phyloP scores from a whole-genome alignment of 139 green algal species.

The Chlorella sp. region DNA sequence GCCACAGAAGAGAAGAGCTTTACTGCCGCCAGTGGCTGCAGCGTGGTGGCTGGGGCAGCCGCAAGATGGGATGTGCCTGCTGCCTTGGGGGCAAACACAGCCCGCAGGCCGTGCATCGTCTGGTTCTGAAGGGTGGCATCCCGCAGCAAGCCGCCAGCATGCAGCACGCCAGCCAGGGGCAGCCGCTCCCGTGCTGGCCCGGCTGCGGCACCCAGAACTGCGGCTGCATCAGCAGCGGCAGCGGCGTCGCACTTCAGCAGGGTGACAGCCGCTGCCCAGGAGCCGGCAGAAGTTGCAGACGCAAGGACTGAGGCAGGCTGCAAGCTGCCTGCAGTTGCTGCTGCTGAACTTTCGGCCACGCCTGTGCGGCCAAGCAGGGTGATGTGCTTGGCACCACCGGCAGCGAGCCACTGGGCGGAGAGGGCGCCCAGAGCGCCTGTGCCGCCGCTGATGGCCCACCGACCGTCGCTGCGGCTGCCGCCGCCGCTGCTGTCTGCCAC shows the following conservation, averaged over 20 bases:
- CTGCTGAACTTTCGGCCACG: background rate
- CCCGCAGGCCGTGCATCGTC: constrained; percentile 14
- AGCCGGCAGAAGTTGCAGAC: background rate
- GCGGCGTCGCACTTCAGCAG: constrained; percentile 43
- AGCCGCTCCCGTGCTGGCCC: background rate
- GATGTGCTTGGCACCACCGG: background rate
- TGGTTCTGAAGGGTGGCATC: constrained; percentile 48
- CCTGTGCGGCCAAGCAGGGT: constrained; percentile 2
- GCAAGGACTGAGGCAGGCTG: background rate
- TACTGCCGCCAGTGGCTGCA: constrained; percentile 10
- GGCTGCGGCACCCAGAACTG: background rate
- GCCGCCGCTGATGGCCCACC: constrained; percentile 72
- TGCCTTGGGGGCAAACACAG: constrained; percentile 51
- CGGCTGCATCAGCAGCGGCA: constrained; percentile 1
- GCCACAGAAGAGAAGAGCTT: constrained; percentile 57
- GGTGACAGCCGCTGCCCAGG: background rate
- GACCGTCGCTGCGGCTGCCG: constrained; percentile 49
- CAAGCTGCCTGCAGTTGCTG: background rate
- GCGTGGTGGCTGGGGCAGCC: background rate
- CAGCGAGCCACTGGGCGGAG: constrained; percentile 68
- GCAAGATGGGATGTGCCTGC: constrained; percentile 8
- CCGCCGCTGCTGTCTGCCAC: constrained; percentile 37
- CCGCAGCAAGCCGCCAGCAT: constrained; percentile 49
- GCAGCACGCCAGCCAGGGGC: constrained; percentile 46
- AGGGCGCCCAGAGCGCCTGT: constrained; percentile 59